Percentiles rank a stretch among this genome's conserved stretches.
Evolutionary conservation across 2,329 filamentous ascomycete genomes (phyloP).

Genomic region (Diaporthe sp.): DNA sequence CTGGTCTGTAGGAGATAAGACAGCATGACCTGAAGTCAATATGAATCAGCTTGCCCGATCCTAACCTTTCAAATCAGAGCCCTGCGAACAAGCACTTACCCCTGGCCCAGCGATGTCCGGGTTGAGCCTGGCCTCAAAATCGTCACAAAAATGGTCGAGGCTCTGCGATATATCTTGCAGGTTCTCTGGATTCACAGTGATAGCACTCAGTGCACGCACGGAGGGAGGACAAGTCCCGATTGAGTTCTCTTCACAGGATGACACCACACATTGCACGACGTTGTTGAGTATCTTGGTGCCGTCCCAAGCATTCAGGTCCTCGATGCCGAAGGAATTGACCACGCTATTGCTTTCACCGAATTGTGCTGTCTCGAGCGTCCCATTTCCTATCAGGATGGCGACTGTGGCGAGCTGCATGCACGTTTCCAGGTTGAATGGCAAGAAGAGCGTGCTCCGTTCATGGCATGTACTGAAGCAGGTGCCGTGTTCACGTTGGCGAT

Average conservation of each 20-base stretch:
- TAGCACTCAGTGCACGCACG: not conserved
- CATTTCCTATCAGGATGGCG: not conserved
- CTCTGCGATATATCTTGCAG: not conserved
- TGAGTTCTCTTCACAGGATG: not conserved
- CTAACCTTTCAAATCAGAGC: too few species aligned
- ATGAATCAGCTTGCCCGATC: not conserved
- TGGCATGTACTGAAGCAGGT: conserved; percentile 3
- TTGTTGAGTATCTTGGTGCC: not conserved
- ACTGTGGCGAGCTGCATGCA: not conserved
- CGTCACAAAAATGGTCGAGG: not conserved
- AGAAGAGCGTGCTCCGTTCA: not conserved
- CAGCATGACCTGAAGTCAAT: not conserved
- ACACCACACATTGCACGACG: not conserved
- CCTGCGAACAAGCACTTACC: not conserved
- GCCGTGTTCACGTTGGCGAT: not conserved
- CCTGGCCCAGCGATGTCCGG: not conserved
- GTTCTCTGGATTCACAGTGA: not conserved
- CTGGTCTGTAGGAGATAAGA: not conserved
- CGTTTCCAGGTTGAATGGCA: not conserved
- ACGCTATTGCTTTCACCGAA: too few species aligned
- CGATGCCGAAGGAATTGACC: not conserved
- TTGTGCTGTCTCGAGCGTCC: too few species aligned
- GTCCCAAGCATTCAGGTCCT: not conserved
- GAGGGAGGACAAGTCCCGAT: not conserved
- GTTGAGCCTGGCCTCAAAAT: not conserved